A percentile compares a stretch with the other conserved stretches of the same genome.
Evolutionary conservation across 805 yeast genomes (phyloP).

Genomic region (Danielozyma ontarioensis): DNA sequence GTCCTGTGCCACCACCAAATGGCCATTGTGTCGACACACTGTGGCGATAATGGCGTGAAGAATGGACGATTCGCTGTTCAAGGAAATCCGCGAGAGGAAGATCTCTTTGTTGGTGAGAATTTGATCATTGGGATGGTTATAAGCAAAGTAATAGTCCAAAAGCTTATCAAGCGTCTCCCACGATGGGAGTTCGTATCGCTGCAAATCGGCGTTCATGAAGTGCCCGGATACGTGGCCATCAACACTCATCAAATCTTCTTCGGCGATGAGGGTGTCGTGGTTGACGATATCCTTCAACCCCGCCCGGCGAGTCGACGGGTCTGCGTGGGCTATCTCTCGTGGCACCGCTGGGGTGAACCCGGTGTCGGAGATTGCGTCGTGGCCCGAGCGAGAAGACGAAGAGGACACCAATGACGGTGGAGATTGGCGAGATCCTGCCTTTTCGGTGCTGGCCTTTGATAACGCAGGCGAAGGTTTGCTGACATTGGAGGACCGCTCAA

Average conservation of each 20-base stretch:
- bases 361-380: not conserved
- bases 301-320: no score
- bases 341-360: not conserved
- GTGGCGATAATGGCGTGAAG: constrained; percentile 21
- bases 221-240: no score
- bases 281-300: not conserved
- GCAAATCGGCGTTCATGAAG: constrained; percentile 9
- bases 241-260: no score
- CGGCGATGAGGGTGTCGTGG: not conserved
- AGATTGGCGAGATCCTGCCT: not conserved
- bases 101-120: constrained; percentile 14
- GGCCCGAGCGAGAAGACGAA: not conserved
- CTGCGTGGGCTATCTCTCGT: no score
- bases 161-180: constrained; percentile 13
- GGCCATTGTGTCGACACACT: constrained; percentile 11
- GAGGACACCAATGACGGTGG: no score
- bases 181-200: constrained; percentile 18
- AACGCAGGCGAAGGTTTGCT: not conserved
- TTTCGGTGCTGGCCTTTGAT: not conserved
- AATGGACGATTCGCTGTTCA: constrained; percentile 16
- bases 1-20: constrained; percentile 9
- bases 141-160: constrained; percentile 18
- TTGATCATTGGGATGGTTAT: constrained; percentile 16
- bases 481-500: no score
- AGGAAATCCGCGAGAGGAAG: constrained; percentile 15